Percentiles rank a stretch among this genome's conserved stretches.
These are phyloP conservation scores for Elasticomyces elasticus DNA, from an alignment of 495 filamentous ascomycete genomes.

Conservation along the genomic window DNA sequence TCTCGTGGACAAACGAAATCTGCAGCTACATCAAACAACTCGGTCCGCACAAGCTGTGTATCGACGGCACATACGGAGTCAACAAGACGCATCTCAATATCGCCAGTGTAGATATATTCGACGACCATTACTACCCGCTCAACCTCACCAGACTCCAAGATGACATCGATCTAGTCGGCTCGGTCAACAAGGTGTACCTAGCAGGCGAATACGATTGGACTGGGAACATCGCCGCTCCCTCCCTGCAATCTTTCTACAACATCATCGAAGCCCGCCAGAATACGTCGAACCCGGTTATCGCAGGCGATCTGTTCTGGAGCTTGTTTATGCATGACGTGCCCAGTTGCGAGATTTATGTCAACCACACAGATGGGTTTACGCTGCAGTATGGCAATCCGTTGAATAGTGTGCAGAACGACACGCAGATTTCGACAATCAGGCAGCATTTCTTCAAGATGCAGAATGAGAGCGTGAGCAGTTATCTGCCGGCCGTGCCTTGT, in stretches of 20 bases:
- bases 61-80: slow-evolving; percentile 48
- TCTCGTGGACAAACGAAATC: slow-evolving; percentile 41
- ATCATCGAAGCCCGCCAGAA: slow-evolving; percentile 36
- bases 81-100: slow-evolving; percentile 41
- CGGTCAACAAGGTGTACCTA: slow-evolving; percentile 38
- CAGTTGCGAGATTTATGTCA: slow-evolving; percentile 36
- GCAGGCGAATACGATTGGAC: slow-evolving; percentile 47
- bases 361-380: slow-evolving; percentile 36
- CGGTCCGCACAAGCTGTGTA: slow-evolving; percentile 40
- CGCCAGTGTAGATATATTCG: slow-evolving; percentile 42
- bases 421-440: slow-evolving; percentile 37
- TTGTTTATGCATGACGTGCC: slow-evolving; percentile 44
- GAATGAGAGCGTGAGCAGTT: slow-evolving; percentile 9
- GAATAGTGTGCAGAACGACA: slow-evolving; percentile 35
- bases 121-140: slow-evolving; percentile 45
- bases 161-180: slow-evolving; percentile 36
- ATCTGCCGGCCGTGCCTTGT: slow-evolving; percentile 20
- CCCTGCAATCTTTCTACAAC: slow-evolving; percentile 36
- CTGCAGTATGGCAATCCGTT: slow-evolving; percentile 39
- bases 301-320: slow-evolving; percentile 43
- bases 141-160: slow-evolving; percentile 35
- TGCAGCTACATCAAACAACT: slow-evolving; percentile 40
- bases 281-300: slow-evolving; percentile 23
- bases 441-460: slow-evolving; percentile 40
- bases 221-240: slow-evolving; percentile 26